Conservation (phyloP, 139 green algal species). For the Zygnema circumcarinatum region DNA sequence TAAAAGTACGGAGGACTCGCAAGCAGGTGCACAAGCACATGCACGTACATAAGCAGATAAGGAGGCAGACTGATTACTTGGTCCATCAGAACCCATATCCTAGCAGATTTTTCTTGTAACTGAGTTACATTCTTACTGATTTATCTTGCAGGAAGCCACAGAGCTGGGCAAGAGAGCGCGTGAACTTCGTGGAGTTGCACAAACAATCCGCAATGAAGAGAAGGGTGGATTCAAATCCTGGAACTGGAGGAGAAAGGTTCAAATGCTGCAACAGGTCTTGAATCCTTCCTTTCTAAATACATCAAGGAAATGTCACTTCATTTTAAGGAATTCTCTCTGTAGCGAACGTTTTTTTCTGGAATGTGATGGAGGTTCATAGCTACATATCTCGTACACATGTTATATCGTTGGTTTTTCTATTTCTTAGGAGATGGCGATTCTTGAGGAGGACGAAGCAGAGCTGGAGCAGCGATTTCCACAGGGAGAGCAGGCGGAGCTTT, state of each 20-base stretch:
- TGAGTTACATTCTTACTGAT: no score
- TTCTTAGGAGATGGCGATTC: slow-evolving; percentile 73
- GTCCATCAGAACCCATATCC: no score
- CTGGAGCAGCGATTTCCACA: slow-evolving; percentile 85
- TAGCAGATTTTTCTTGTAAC: no score
- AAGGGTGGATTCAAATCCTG: slow-evolving; percentile 66
- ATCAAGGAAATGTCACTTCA: background rate
- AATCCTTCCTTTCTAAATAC: background rate
- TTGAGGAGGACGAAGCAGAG: slow-evolving; percentile 89
- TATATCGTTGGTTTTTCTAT: background rate
- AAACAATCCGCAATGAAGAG: slow-evolving; percentile 76
- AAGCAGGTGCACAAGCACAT: no score
- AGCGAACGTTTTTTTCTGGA: background rate
- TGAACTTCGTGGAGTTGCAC: slow-evolving; percentile 74
- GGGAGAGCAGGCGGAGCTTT: slow-evolving; percentile 60
- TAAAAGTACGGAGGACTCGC: no score
- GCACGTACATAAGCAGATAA: no score
- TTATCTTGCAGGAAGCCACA: slow-evolving; percentile 48
- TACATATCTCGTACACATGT: background rate
- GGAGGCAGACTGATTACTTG: no score
- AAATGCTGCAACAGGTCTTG: slow-evolving; percentile 69
- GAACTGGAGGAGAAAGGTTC: slow-evolving; percentile 79
- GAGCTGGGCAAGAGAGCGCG: slow-evolving; percentile 78
- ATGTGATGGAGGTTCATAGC: no score
- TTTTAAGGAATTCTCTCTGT: background rate